Percentiles rank a stretch among this genome's conserved stretches.
phyloP scores from a whole-genome alignment of 495 filamentous ascomycete genomes.

The Chaetomium tenue region DNA sequence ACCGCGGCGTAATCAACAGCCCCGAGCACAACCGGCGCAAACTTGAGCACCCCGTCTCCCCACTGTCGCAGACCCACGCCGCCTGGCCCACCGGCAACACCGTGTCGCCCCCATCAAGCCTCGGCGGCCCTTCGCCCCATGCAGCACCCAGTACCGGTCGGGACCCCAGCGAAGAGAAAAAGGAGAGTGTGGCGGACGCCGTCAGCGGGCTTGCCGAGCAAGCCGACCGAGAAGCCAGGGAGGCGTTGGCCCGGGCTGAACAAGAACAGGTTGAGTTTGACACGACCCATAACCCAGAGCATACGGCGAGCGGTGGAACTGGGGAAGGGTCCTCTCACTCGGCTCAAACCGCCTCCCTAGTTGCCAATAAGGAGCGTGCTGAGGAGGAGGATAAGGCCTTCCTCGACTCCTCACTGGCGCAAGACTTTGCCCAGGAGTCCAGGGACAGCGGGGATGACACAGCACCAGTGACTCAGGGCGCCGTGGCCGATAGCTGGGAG shows the following conservation, averaged over 20 bases:
- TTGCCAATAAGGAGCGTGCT: slow-evolving; percentile 57
- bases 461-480: slow-evolving; percentile 44
- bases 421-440: slow-evolving; percentile 54
- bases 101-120: slow-evolving; percentile 26
- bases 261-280: slow-evolving; percentile 48
- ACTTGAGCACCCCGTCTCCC: slow-evolving; percentile 44
- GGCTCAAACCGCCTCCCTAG: slow-evolving; percentile 47
- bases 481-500: slow-evolving; percentile 73
- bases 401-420: slow-evolving; percentile 51
- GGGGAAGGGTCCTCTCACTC: slow-evolving; percentile 48
- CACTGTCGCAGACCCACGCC: slow-evolving; percentile 24
- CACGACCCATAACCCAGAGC: slow-evolving; percentile 46
- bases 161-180: slow-evolving; percentile 40
- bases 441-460: slow-evolving; percentile 60
- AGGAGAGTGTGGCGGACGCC: slow-evolving; percentile 69
- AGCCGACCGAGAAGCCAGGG: slow-evolving; percentile 66
- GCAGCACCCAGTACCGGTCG: neutral
- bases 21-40: slow-evolving; percentile 47
- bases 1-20: slow-evolving; percentile 40
- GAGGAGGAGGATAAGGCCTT: slow-evolving; percentile 53
- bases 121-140: slow-evolving; percentile 16
- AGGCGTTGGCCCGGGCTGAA: slow-evolving; percentile 60
- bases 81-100: slow-evolving; percentile 10
- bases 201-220: slow-evolving; percentile 65
- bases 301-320: slow-evolving; percentile 43